Conservation (phyloP, 116 monocot genomes). For the Trichopus zeylanicus region DNA sequence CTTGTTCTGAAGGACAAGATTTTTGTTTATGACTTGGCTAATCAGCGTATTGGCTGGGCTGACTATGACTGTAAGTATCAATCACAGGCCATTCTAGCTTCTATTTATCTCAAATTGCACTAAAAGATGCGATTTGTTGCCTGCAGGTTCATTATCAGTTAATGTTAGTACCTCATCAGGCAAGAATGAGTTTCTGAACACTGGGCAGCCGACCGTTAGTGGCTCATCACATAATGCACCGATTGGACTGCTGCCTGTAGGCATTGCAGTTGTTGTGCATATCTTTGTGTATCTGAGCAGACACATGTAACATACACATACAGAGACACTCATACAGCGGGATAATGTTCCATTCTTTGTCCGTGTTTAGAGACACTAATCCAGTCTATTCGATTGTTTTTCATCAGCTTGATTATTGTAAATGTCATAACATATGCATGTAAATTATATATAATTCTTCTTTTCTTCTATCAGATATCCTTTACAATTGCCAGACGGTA, state of each 20-base stretch:
- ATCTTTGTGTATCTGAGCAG: conserved; percentile 7
- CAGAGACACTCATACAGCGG: not conserved
- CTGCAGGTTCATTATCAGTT: conserved; percentile 49
- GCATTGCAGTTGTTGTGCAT: conserved; percentile 18
- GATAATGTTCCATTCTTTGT: conserved; percentile 11
- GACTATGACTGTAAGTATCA: conserved; percentile 55
- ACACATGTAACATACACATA: conserved; percentile 2
- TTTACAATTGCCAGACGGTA: no score
- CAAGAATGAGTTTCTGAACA: conserved; percentile 41
- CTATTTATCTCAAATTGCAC: not conserved
- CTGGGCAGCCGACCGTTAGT: conserved; percentile 28
- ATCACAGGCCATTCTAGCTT: not conserved
- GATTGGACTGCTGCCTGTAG: not conserved
- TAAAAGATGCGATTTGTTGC: no score
- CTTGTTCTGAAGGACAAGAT: conserved; percentile 71
- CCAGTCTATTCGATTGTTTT: no score
- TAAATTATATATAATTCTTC: not conserved
- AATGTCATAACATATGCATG: not conserved
- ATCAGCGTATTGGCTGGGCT: conserved; percentile 53
- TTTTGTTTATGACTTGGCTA: conserved; percentile 59
- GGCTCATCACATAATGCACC: conserved; percentile 7
- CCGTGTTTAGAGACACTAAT: no score
- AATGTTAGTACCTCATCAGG: conserved; percentile 55
- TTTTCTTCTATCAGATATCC: not conserved
- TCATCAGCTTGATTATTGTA: not conserved